Evolutionary conservation across 345 rosid genomes (phyloP).

Genomic region (Mercurialis annua): DNA sequence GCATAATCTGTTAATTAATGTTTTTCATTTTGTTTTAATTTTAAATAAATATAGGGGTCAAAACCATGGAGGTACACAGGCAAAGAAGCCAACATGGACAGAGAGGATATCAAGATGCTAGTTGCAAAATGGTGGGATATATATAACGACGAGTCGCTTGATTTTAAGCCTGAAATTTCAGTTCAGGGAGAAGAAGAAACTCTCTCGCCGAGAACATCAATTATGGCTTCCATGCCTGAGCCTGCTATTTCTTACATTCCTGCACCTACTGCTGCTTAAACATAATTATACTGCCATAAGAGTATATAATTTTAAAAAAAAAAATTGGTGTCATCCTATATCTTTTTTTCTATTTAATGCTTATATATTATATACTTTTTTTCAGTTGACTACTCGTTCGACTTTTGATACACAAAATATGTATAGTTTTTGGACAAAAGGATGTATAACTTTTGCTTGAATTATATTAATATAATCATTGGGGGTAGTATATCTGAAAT

Average conservation of each 20-base stretch:
- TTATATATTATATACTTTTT: background rate
- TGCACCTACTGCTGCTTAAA: conserved; percentile 74
- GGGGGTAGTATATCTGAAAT: too few relatives aligned
- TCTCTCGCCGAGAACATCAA: conserved; percentile 29
- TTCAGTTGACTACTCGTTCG: too few relatives aligned
- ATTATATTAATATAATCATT: too few relatives aligned
- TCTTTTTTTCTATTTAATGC: background rate
- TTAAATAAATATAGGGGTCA: conserved; percentile 23
- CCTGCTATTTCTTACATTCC: conserved; percentile 49
- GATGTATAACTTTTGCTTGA: background rate
- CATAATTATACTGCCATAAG: background rate
- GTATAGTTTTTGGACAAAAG: background rate
- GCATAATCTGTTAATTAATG: background rate
- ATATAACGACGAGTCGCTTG: conserved; percentile 20
- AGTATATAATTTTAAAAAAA: background rate
- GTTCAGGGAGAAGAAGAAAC: conserved; percentile 37
- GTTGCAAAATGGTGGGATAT: conserved; percentile 23
- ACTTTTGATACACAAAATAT: background rate
- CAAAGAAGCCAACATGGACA: conserved; percentile 20
- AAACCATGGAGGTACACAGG: conserved; percentile 27
- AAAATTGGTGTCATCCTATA: conserved; percentile 14
- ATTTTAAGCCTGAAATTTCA: conserved; percentile 12
- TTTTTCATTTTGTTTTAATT: too few relatives aligned
- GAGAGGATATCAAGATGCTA: conserved; percentile 21
- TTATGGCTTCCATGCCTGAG: conserved; percentile 53